Base-by-base conservation (phyloP, 768 basidiomycete species). In the Boletus sp. region DNA sequence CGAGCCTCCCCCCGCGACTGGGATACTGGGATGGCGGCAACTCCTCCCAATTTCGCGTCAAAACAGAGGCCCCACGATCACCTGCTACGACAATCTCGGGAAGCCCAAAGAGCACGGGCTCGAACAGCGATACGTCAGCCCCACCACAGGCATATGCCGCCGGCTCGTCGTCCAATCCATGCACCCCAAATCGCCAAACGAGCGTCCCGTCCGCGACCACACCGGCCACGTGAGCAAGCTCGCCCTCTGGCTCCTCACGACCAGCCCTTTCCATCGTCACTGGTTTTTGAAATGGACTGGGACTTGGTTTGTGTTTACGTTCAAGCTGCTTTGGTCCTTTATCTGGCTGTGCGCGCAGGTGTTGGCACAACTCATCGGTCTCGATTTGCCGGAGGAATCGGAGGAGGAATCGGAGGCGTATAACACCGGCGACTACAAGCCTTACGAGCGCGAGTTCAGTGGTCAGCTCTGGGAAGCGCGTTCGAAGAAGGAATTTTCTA, bases 381-480 rank as follows among this genome's bases (percentile, higher is more conserved):
- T 32, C 0, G 13, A 47, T 23, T 7, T 34, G 15, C 6, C 10
- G 17, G 23, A 19, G 4, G 17, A 19, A 7, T 29, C 4, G 27
- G 7, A 6, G 29, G 43, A 35, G 0, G 38, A 27, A 2, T 40
- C 37, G 10, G 23, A 10, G 4, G 2, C 27, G 7, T 64, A 60
- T 15, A 29, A 23, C 13, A 48, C 56, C 5, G 45, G 59, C 1
- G 1, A 23, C 17, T 53, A 53, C 30, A 53, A 53, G n/a, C 47
- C 47, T 33, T 53, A 51, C 15, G 3, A 7, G 7, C 52, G 47
- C 9, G 9, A 30, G 0, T 64, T 54, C 47, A 55, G 39, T 30
- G 51, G 59, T 3, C 63, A 64, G 34, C 38, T 64, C 42, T 64
- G 62, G 62, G 55, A 63, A 21, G 62, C 63, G 10, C 63, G 63